Conservation (phyloP, 805 yeast genomes). For the Wickerhamiella brachini region DNA sequence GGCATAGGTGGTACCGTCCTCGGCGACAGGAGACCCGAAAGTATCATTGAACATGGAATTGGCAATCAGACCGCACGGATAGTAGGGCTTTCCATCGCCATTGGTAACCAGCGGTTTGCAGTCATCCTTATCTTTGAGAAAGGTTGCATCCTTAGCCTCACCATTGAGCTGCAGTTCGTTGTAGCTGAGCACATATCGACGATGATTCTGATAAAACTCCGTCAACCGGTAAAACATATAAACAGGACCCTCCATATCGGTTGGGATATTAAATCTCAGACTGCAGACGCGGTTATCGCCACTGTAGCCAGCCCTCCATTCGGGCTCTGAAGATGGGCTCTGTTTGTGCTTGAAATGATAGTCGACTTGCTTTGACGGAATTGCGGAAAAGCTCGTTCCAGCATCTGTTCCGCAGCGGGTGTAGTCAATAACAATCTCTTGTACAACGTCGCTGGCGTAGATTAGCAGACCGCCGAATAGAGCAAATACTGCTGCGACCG, state of each 20-base stretch:
- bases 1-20: constrained; percentile 25
- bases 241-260: constrained; percentile 53
- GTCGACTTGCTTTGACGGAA: constrained; percentile 46
- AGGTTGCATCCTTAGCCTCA: constrained; percentile 40
- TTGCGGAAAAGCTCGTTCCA: constrained; percentile 36
- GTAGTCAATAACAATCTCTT: constrained; percentile 62
- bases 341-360: constrained; percentile 45
- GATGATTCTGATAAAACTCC: constrained; percentile 86
- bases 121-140: constrained; percentile 34
- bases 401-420: constrained; percentile 43
- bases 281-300: constrained; percentile 38
- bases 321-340: constrained; percentile 32
- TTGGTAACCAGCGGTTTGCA: constrained; percentile 49
- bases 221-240: constrained; percentile 76
- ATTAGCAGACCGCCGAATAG: constrained; percentile 83
- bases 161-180: constrained; percentile 77
- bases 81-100: constrained; percentile 44
- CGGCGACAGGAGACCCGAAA: constrained; percentile 37
- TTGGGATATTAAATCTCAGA: constrained; percentile 59
- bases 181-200: constrained; percentile 79
- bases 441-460: constrained; percentile 64
- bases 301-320: constrained; percentile 45
- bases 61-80: constrained; percentile 94
- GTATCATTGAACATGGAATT: constrained; percentile 88
- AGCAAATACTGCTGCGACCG: constrained; percentile 66